Evolutionary conservation across 495 filamentous ascomycete species (phyloP), one percentile per base, ranked within the genome.

Genomic region (Neurospora sp.): DNA sequence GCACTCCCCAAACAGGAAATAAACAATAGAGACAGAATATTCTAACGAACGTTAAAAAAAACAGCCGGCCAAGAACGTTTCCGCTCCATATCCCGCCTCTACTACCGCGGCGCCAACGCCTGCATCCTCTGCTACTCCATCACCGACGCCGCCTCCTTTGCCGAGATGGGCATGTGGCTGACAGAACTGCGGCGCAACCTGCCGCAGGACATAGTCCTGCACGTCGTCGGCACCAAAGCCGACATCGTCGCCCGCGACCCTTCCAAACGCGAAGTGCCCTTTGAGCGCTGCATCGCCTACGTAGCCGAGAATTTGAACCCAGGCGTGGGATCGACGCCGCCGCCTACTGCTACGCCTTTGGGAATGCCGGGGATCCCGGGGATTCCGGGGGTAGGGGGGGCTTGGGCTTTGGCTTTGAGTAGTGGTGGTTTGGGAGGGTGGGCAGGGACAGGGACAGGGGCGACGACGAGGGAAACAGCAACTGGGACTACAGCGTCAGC

Each of bases 71-170:
- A 98, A 77, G 96, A 99, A 84, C 90, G 96, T 14, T 99, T 98
- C 81, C 91, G 96, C 73, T 92, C 89, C 37, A 98, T 99, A 72
- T 96, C 93, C 14, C 90, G 93, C 38, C 89, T 98, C 40, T 99
- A 99, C 83, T 99, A 99, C 83, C 90, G 94, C 77, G 93, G 93
- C 78, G 96, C 96, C 48, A 94, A 97, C 80, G 96, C 95, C 35
- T 95, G 92, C 75, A 91, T 99, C 72, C 89, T 99, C 42, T 97
- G 93, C 85, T 99, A 99, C 83, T 91, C 92, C 82, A 96, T 99
- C 77, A 96, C 94, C 46, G 90, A 94, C 80, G 91, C 91, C 69
- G 81, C 88, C 69, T 96, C 92, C 73, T 99, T 98, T 81, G 86
- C 90, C 71, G 94, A 97, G 81, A 97, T 99, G 94, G 93, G 93